These are phyloP conservation scores for Xerocomellus chrysenteron DNA, from an alignment of 768 basidiomycete species.

Conservation along the genomic window DNA sequence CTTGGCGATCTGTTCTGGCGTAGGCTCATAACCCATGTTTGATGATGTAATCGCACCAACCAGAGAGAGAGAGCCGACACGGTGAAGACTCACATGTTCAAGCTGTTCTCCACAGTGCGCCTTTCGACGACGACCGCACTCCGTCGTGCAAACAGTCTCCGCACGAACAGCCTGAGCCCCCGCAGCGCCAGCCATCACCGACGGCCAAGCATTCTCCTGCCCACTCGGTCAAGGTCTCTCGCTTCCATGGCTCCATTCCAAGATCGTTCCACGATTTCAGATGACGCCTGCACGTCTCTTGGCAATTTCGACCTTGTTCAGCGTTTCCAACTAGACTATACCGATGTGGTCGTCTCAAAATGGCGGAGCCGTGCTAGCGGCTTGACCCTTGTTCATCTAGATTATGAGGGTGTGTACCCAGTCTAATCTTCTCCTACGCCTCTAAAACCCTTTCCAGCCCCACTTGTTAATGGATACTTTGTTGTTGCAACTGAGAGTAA, in stretches of 20 bases:
- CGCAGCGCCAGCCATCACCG: slow-evolving; percentile 4
- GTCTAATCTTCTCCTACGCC: neutral
- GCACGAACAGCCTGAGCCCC: neutral
- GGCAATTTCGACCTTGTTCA: slow-evolving; percentile 87
- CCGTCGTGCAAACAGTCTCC: slow-evolving; percentile 5
- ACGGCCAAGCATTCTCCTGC: neutral
- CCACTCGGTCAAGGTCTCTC: slow-evolving; percentile 11
- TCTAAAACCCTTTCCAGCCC: slow-evolving; percentile 49
- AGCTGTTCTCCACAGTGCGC: slow-evolving; percentile 29
- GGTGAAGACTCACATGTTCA: slow-evolving; percentile 19
- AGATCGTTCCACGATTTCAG: slow-evolving; percentile 20
- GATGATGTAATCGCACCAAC: slow-evolving; percentile 18
- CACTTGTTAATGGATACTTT: slow-evolving; percentile 89
- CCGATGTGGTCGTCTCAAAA: slow-evolving; percentile 80
- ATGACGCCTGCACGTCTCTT: slow-evolving; percentile 36
- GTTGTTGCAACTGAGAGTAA: slow-evolving; percentile 87
- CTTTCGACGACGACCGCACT: slow-evolving; percentile 14
- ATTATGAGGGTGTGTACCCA: slow-evolving; percentile 72
- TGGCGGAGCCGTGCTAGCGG: slow-evolving; percentile 88
- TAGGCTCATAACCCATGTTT: slow-evolving; percentile 32
- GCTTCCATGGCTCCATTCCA: slow-evolving; percentile 31
- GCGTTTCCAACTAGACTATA: slow-evolving; percentile 70
- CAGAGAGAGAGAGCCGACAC: no score
- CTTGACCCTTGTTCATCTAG: slow-evolving; percentile 85
- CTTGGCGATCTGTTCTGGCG: slow-evolving; percentile 57